phyloP scores from a whole-genome alignment of 495 filamentous ascomycete genomes.

The Xylaria scruposa region DNA sequence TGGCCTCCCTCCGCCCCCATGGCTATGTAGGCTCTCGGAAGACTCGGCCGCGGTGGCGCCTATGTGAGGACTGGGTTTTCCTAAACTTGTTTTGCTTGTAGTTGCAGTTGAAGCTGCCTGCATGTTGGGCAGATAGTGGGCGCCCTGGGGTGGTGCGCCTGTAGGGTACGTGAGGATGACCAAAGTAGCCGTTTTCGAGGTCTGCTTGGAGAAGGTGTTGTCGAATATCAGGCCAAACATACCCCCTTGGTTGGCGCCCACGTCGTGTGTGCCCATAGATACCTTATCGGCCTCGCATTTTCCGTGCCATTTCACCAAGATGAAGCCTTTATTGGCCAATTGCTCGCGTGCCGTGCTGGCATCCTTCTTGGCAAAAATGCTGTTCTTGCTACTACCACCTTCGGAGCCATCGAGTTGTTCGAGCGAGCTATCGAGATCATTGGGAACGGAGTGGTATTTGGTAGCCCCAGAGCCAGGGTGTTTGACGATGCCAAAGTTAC shows the following conservation, averaged over 20 bases:
- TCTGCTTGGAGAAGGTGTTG: conserved; percentile 97
- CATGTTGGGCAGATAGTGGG: conserved; percentile 68
- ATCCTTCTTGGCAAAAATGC: conserved; percentile 55
- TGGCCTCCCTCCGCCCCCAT: conserved; percentile 38
- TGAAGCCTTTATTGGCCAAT: conserved; percentile 82
- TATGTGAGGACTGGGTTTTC: conserved; percentile 47
- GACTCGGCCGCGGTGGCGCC: conserved; percentile 55
- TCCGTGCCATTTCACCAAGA: conserved; percentile 85
- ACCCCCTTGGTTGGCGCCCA: conserved; percentile 72
- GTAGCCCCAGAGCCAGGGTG: conserved; percentile 78
- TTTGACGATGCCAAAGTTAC: conserved; percentile 96
- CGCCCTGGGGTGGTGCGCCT: conserved; percentile 77
- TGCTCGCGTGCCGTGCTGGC: conserved; percentile 76
- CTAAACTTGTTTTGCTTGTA: conserved; percentile 58
- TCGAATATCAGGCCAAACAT: conserved; percentile 98
- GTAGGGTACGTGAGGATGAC: conserved; percentile 94
- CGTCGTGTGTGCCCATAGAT: conserved; percentile 87
- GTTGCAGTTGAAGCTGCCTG: conserved; percentile 52
- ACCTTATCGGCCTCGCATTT: conserved; percentile 97
- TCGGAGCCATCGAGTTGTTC: conserved; percentile 48
- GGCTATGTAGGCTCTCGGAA: conserved; percentile 63
- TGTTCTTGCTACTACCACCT: conserved; percentile 35
- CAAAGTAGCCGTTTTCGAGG: conserved; percentile 92
- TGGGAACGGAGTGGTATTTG: conserved; percentile 43
- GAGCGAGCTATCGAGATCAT: conserved; percentile 49